Percentiles rank a stretch among this genome's conserved stretches.
These are phyloP conservation scores for Blastomyces emzantsi DNA, from an alignment of 2,329 filamentous ascomycete genomes.

Conservation along the genomic window DNA sequence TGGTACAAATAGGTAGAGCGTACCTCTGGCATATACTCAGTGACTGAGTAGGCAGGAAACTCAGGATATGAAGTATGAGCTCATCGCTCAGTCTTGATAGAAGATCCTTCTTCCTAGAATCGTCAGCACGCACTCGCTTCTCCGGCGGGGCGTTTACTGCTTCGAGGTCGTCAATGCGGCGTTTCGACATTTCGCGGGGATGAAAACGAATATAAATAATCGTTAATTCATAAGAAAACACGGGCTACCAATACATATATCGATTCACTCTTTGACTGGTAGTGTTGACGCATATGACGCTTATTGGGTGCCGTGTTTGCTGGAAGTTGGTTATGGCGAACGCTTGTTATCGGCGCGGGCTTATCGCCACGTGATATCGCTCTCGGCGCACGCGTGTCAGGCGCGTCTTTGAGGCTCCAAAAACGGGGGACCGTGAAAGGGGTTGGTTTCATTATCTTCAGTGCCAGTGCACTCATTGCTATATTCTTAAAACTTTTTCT, in stretches of 20 bases:
- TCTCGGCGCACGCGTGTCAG: not conserved
- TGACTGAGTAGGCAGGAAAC: slow-evolving; percentile 59
- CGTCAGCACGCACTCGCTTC: slow-evolving; percentile 12
- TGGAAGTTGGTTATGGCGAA: not conserved
- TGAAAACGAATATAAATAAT: not conserved
- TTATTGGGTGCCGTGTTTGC: no score
- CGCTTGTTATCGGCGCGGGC: not conserved
- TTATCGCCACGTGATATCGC: slow-evolving; percentile 1
- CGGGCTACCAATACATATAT: not conserved
- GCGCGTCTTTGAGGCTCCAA: not conserved
- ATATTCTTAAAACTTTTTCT: not conserved
- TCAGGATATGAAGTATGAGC: slow-evolving; percentile 73
- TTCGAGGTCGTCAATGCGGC: slow-evolving; percentile 7
- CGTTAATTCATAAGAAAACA: not conserved
- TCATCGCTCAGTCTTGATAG: slow-evolving; percentile 76
- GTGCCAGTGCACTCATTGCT: not conserved
- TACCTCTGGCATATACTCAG: slow-evolving; percentile 58
- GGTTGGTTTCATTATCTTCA: not conserved
- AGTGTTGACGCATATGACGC: not conserved
- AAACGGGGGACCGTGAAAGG: not conserved
- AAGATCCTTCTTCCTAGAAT: slow-evolving; percentile 41
- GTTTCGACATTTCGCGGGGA: slow-evolving; percentile 15
- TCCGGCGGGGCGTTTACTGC: slow-evolving; percentile 10
- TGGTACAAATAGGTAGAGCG: not conserved
- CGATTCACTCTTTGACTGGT: not conserved